phyloP scores from a whole-genome alignment of 139 green algal genomes.

The Ettlia oleoabundans region DNA sequence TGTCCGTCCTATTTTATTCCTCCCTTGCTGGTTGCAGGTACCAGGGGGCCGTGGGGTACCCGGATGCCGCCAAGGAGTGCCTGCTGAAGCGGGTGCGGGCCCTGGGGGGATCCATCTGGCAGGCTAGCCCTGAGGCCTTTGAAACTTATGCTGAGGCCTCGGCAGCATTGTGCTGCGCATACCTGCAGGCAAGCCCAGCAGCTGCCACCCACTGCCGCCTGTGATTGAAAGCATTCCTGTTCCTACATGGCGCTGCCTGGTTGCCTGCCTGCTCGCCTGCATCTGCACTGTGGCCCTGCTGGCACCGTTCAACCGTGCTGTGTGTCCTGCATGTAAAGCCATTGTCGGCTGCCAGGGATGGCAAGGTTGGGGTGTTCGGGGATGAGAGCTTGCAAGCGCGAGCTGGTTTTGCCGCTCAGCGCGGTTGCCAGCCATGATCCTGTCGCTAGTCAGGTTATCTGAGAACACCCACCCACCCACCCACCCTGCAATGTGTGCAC shows the following conservation, averaged over 20 bases:
- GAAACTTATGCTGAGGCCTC: slow-evolving; percentile 62
- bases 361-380: no score
- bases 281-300: not conserved
- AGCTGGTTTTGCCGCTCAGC: not conserved
- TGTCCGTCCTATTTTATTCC: not conserved
- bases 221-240: not conserved
- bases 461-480: not conserved
- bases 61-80: slow-evolving; percentile 64
- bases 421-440: not conserved
- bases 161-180: slow-evolving; percentile 45
- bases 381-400: slow-evolving; percentile 25
- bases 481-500: not conserved
- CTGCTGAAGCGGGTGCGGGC: slow-evolving; percentile 69
- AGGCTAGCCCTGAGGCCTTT: slow-evolving; percentile 54
- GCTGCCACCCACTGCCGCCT: no score
- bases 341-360: no score
- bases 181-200: slow-evolving; percentile 47
- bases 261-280: not conserved
- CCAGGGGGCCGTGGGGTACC: slow-evolving; percentile 52
- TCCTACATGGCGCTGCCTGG: not conserved
- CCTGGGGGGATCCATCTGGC: slow-evolving; percentile 61
- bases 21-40: slow-evolving; percentile 41
- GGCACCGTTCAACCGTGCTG: no score
- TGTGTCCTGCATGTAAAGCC: not conserved
- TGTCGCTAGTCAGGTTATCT: slow-evolving; percentile 37